Evolutionary conservation across 805 yeast genomes (phyloP).

Genomic region (Saturnispora hagleri): DNA sequence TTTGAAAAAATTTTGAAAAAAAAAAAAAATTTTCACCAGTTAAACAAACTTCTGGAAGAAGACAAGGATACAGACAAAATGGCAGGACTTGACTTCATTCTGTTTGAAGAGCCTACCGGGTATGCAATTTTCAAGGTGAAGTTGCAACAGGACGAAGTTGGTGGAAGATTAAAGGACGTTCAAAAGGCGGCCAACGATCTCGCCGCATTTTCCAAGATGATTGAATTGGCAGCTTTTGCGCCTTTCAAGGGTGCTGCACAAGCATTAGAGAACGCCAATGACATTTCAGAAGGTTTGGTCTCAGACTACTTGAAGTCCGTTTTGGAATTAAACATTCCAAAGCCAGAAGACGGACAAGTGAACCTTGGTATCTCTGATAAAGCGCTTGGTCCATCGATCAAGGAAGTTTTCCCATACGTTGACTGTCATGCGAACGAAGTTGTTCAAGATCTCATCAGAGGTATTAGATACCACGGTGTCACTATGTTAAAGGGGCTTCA

Average conservation of each 20-base stretch:
- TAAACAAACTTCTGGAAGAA: not conserved
- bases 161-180: slow-evolving; percentile 86
- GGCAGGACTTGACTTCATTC: slow-evolving; percentile 82
- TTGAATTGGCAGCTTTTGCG: slow-evolving; percentile 89
- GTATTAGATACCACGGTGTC: slow-evolving; percentile 82
- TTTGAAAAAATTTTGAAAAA: not conserved
- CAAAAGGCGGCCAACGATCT: slow-evolving; percentile 85
- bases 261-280: slow-evolving; percentile 97
- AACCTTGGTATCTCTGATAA: slow-evolving; percentile 86
- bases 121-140: slow-evolving; percentile 93
- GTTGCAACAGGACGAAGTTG: slow-evolving; percentile 89
- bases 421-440: slow-evolving; percentile 88
- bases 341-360: slow-evolving; percentile 58
- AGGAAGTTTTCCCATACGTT: slow-evolving; percentile 79
- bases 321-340: slow-evolving; percentile 86
- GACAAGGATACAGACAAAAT: slow-evolving; percentile 19
- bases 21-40: slow-evolving; percentile 2
- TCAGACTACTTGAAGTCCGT: slow-evolving; percentile 86
- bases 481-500: slow-evolving; percentile 87
- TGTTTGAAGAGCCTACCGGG: slow-evolving; percentile 98
- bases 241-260: slow-evolving; percentile 99
- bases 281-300: slow-evolving; percentile 93
- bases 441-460: slow-evolving; percentile 92
- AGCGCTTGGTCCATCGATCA: slow-evolving; percentile 93
- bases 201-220: slow-evolving; percentile 79